These are phyloP conservation scores for Tolypocladium sp. DNA, from an alignment of 2,329 filamentous ascomycete genomes.

Conservation along the genomic window DNA sequence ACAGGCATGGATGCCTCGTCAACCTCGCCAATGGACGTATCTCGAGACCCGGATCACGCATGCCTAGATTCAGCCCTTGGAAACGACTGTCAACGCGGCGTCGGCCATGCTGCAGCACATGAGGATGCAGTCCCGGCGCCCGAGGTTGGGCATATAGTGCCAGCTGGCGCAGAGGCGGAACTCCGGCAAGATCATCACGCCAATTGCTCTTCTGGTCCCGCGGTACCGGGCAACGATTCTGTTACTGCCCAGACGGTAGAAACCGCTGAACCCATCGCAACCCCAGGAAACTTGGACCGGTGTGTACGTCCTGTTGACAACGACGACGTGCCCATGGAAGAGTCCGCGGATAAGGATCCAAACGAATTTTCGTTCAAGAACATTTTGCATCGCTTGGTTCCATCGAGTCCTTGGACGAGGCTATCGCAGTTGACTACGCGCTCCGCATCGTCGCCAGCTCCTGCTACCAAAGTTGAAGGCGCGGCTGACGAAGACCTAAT, in stretches of 20 bases:
- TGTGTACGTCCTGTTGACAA: neutral
- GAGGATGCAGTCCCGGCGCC: neutral
- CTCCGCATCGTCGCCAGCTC: neutral
- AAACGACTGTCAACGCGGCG: neutral
- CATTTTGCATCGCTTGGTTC: conserved; percentile 13
- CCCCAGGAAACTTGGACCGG: neutral
- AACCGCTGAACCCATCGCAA: too few relatives aligned
- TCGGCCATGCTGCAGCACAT: neutral
- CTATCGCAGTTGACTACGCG: conserved; percentile 5
- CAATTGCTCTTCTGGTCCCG: neutral
- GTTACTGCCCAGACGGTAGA: neutral
- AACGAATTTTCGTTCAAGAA: conserved; percentile 11
- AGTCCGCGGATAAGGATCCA: neutral
- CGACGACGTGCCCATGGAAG: neutral
- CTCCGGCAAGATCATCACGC: neutral
- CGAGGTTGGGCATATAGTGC: neutral
- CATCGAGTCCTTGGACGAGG: conserved; percentile 14
- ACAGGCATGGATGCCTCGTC: neutral
- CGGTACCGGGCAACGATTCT: neutral
- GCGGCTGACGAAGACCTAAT: neutral
- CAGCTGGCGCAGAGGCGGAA: neutral
- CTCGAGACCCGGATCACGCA: neutral
- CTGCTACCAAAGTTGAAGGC: neutral
- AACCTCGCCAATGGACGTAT: neutral
- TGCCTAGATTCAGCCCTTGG: neutral